A percentile compares a stretch with the other conserved stretches of the same genome.
Conservation (phyloP, 148 eudicot genomes). For the Rhododendron mucronatum region DNA sequence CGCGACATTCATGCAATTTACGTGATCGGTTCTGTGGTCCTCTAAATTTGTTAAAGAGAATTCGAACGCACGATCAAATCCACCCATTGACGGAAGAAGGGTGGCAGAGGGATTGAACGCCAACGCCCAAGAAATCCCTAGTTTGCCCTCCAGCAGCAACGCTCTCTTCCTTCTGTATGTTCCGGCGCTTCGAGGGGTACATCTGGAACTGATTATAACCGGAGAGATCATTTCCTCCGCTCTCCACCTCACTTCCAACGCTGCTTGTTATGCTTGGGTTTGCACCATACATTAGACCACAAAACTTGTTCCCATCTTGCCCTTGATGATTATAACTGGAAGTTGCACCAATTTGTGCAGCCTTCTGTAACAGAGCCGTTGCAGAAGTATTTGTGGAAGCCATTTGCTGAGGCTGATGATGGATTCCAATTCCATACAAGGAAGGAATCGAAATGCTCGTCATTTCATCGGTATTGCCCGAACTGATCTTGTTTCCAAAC, state of each 20-base stretch:
- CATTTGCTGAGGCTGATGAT: constrained; percentile 33
- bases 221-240: constrained; percentile 39
- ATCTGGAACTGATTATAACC: constrained; percentile 24
- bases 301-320: constrained; percentile 27
- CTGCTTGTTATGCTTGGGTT: constrained; percentile 35
- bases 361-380: constrained; percentile 78
- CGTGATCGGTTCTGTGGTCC: neutral
- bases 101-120: constrained; percentile 46
- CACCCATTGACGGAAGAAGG: constrained; percentile 67
- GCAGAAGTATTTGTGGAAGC: constrained; percentile 53
- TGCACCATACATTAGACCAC: constrained; percentile 38
- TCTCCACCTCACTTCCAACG: constrained; percentile 38
- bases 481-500: constrained; percentile 16
- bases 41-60: neutral
- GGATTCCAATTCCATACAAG: constrained; percentile 59
- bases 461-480: constrained; percentile 2
- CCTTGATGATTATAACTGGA: constrained; percentile 31
- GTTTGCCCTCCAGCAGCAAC: constrained; percentile 49
- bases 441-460: constrained; percentile 29
- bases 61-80: constrained; percentile 31
- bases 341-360: constrained; percentile 72
- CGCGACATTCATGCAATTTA: neutral
- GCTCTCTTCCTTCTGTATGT: constrained; percentile 32
- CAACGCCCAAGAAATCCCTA: constrained; percentile 81
- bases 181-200: constrained; percentile 52